A percentile compares a stretch with the other conserved stretches of the same genome.
Evolutionary conservation across 2,329 filamentous ascomycete species (phyloP).

Genomic region (Phoma sp.): DNA sequence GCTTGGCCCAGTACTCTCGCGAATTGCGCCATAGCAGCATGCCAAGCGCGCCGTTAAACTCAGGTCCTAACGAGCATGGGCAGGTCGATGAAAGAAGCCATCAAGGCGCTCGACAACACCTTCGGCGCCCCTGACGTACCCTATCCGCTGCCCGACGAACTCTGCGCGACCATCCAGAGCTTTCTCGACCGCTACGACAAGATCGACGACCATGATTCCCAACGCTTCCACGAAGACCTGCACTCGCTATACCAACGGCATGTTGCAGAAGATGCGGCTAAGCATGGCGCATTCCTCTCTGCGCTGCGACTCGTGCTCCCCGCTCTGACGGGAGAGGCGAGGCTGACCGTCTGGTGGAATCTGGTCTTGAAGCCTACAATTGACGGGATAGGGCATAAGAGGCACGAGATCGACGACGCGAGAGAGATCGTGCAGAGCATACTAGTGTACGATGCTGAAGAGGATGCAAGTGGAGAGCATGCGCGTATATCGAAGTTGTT

Average conservation of each 20-base stretch:
- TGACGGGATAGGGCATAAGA: constrained; percentile 65
- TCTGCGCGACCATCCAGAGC: constrained; percentile 65
- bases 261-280: constrained; percentile 62
- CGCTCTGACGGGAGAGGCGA: constrained; percentile 66
- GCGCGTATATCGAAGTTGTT: constrained; percentile 57
- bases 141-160: constrained; percentile 69
- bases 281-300: constrained; percentile 71
- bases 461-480: constrained; percentile 56
- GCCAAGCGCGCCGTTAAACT: background rate
- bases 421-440: constrained; percentile 69
- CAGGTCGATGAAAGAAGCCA: constrained; percentile 57
- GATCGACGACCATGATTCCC: constrained; percentile 71
- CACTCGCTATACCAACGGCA: constrained; percentile 69
- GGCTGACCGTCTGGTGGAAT: constrained; percentile 75
- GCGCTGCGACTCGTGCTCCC: constrained; percentile 69
- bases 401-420: constrained; percentile 67
- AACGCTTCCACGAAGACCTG: constrained; percentile 76
- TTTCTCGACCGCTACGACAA: constrained; percentile 73
- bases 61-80: background rate
- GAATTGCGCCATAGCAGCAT: background rate
- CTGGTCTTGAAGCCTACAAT: constrained; percentile 63
- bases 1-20: too few relatives aligned
- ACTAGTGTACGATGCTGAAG: constrained; percentile 66
- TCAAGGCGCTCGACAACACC: constrained; percentile 53
- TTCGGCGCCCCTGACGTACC: constrained; percentile 51